Conservation (phyloP, 2,329 filamentous ascomycete genomes). For the Penicillium crustosum region DNA sequence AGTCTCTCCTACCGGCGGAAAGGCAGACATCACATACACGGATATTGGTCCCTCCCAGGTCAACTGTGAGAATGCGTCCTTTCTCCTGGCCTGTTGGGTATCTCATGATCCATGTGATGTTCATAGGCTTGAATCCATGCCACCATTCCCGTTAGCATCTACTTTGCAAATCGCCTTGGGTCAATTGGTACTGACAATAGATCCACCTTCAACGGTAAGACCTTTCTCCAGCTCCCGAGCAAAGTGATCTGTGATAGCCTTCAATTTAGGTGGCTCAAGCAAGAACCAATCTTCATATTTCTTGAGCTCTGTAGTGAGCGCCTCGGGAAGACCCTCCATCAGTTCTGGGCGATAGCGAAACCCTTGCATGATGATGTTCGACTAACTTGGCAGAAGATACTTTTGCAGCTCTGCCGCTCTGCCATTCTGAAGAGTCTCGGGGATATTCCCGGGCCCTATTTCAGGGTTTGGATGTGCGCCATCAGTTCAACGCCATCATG, state of each 20-base stretch:
- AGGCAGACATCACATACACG: conserved; percentile 83
- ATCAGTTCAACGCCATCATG: conserved; percentile 20
- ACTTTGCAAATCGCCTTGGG: not conserved
- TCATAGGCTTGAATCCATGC: conserved; percentile 70
- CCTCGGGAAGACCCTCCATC: conserved; percentile 59
- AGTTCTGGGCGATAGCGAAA: conserved; percentile 21
- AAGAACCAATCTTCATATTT: conserved; percentile 75
- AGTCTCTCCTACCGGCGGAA: conserved; percentile 74
- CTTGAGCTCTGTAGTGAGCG: conserved; percentile 71
- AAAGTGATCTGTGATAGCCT: conserved; percentile 84
- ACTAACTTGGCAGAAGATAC: not conserved
- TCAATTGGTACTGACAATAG: conserved; percentile 64
- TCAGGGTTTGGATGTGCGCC: not conserved
- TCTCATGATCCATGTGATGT: conserved; percentile 84
- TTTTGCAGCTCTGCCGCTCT: not conserved
- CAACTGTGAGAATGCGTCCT: conserved; percentile 76
- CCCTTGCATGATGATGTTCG: conserved; percentile 13
- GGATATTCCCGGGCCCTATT: not conserved
- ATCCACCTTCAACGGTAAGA: conserved; percentile 75
- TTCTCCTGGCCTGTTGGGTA: conserved; percentile 74
- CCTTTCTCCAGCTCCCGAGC: conserved; percentile 76
- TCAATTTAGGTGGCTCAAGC: conserved; percentile 70
- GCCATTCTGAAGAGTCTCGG: not conserved
- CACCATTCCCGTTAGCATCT: not conserved
- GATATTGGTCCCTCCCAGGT: conserved; percentile 89